These are phyloP conservation scores for Durotheca rogersii DNA, from an alignment of 495 filamentous ascomycete genomes.

Conservation along the genomic window DNA sequence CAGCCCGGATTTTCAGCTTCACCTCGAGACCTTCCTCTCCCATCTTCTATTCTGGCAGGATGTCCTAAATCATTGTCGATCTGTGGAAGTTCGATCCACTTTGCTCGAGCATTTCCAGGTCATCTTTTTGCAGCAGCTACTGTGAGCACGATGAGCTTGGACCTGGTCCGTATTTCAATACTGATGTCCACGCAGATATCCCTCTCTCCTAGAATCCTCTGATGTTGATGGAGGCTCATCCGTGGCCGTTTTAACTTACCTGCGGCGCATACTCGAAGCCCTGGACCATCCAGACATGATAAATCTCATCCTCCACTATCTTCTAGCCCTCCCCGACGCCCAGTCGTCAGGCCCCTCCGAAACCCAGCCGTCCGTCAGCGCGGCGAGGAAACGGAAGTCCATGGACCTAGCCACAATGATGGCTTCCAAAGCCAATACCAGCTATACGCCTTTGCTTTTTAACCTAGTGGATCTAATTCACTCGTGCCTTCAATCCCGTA, in stretches of 20 bases:
- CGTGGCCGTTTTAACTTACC: slow-evolving; percentile 91
- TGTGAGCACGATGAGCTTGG: slow-evolving; percentile 60
- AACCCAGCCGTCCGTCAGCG: slow-evolving; percentile 47
- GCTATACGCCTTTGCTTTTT: slow-evolving; percentile 82
- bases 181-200: slow-evolving; percentile 65
- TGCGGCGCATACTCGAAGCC: slow-evolving; percentile 84
- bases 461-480: slow-evolving; percentile 90
- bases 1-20: slow-evolving; percentile 67
- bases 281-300: slow-evolving; percentile 91
- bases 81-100: slow-evolving; percentile 85
- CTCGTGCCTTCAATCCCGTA: slow-evolving; percentile 78
- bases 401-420: slow-evolving; percentile 80
- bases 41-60: slow-evolving; percentile 98
- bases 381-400: slow-evolving; percentile 79
- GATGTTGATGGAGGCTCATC: slow-evolving; percentile 96
- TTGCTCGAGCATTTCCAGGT: slow-evolving; percentile 96
- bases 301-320: slow-evolving; percentile 87
- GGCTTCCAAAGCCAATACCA: slow-evolving; percentile 64
- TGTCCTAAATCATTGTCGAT: slow-evolving; percentile 91
- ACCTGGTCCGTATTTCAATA: neutral
- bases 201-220: slow-evolving; percentile 91
- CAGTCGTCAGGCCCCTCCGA: slow-evolving; percentile 12
- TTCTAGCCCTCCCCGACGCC: slow-evolving; percentile 73
- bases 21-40: slow-evolving; percentile 91
- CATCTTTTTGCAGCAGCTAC: slow-evolving; percentile 88